Evolutionary conservation across 495 filamentous ascomycete genomes (phyloP), one percentile per base, ranked within the genome.

Genomic region (Tuber indicum): DNA sequence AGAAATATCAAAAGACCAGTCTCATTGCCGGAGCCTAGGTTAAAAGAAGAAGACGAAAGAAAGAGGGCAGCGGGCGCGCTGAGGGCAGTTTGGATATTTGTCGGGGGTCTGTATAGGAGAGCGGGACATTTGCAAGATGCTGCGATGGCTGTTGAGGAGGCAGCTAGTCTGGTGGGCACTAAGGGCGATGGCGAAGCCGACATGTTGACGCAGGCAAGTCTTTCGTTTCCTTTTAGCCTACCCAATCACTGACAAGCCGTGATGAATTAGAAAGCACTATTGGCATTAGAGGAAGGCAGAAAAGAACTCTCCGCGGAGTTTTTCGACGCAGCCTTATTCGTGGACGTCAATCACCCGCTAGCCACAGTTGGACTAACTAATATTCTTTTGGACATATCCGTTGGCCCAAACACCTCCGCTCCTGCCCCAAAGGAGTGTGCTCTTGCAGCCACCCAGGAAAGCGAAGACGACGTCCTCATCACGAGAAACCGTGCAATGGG

Each of bases 351-450:
- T 82, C 94, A 98, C 82, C 88, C 92, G 3, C 87, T 87, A 47
- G 94, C 93, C n/a, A 97, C 91, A 45, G 91, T 98, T 72, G 91
- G 91, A 7, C 86, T 98, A 72, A 92, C 92, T 42, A 93, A 91
- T 77, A 88, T 98, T 45, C 88, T 98, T 16, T 86, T 98, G 75
- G 58, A 74, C 47, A 80, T 80, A 44, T 14, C 44, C 32, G 17
- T 43, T 5, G 77, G 74, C 21, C 5, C 32, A 72, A 43, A 42
- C 42, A 49, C 77, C 14, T 71, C 47, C 6, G 12, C 21, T 26
- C 23, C 52, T 72, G 52, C 71, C 62, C 41, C 41, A 44, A 44
- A 45, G 39, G 74, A 71, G 12, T 74, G 49, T 12, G 71, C 52
- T 41, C 49, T 26, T 71, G 21, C 58, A 39, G 76, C 77, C 42